Conservation (phyloP, 257 asterid genomes). For the Solanum appendiculatum region DNA sequence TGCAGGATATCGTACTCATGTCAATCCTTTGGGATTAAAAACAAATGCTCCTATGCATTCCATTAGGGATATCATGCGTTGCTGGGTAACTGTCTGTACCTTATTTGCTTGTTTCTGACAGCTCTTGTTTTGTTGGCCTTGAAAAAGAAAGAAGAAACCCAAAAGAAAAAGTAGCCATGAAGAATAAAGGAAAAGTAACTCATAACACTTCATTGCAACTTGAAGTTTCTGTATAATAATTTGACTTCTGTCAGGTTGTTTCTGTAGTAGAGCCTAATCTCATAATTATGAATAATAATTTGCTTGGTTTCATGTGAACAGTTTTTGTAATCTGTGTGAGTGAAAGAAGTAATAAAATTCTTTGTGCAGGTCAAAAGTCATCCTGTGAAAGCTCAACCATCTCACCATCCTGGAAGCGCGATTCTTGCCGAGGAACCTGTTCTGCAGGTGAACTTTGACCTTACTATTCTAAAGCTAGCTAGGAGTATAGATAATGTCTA, state of each 20-base stretch:
- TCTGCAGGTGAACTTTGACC: slow-evolving; percentile 42
- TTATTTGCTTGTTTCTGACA: background rate
- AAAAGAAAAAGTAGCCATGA: background rate
- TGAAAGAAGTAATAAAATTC: background rate
- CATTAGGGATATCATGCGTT: slow-evolving; percentile 97
- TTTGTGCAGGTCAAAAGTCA: slow-evolving; percentile 59
- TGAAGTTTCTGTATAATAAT: background rate
- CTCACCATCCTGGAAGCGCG: slow-evolving; percentile 65
- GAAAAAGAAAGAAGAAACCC: background rate
- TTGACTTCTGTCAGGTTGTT: background rate
- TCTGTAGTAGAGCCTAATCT: background rate
- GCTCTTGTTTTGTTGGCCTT: background rate
- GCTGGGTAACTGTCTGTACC: slow-evolving; percentile 72
- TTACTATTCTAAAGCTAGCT: background rate
- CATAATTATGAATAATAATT: background rate
- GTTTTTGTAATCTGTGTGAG: background rate
- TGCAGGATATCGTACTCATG: slow-evolving; percentile 92
- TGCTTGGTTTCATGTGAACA: background rate
- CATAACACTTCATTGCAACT: background rate
- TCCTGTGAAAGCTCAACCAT: slow-evolving; percentile 83
- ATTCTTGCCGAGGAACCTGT: slow-evolving; percentile 83
- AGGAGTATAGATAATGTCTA: background rate
- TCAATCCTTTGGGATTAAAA: slow-evolving; percentile 74
- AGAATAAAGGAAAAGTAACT: background rate
- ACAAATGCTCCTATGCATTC: slow-evolving; percentile 95